Evolutionary conservation across 192 early-diverging fungal species (phyloP), one percentile per base, ranked within the genome.

Genomic region (Mortierella antarctica): DNA sequence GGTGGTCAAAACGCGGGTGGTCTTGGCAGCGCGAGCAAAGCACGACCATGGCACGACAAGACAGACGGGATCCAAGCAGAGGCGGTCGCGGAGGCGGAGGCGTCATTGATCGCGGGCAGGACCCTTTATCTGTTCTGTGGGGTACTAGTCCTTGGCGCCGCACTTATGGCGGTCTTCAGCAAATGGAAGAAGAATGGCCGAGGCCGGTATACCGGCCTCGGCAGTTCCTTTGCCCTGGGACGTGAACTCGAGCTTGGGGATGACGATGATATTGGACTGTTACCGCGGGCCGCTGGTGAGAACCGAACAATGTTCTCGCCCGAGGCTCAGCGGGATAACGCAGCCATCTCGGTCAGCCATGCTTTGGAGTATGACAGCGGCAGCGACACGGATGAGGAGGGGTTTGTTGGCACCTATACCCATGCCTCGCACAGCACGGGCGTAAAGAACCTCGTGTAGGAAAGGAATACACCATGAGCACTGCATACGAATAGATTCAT

Each of bases 321-420:
- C 17, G 66, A 68, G 56, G 57, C 3, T 18, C 21, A 14, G 41
- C 23, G 11, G 17, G 9, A 62, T 48, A 11, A 2, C 18, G 41
- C 2, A 3, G 31, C 31, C 31, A 31, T 31, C 31, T 31, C 10
- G 64, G 45, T 39, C 17, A 31, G 5, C 41, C 39, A 11, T 41
- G 18, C 13, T 49, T 57, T 67, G 65, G n/a, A 23, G 4, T 47
- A 1, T 31, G 31, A 31, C 31, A 31, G 31, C 31, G 65, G 65
- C 7, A 67, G 65, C 49, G 65, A 67, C 48, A 67, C 65, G 7
- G 65, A 67, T 23, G 23, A 67, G 8, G 65, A 67, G 45, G 65
- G 57, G 20, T 67, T 67, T 54, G 13, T 67, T 3, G 18, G 31
- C 31, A 3, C 31, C 31, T 31, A 31, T 31, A 31, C 31, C 31